These are phyloP conservation scores for Suillus ampliporus DNA, from an alignment of 768 basidiomycete species.

Conservation along the genomic window DNA sequence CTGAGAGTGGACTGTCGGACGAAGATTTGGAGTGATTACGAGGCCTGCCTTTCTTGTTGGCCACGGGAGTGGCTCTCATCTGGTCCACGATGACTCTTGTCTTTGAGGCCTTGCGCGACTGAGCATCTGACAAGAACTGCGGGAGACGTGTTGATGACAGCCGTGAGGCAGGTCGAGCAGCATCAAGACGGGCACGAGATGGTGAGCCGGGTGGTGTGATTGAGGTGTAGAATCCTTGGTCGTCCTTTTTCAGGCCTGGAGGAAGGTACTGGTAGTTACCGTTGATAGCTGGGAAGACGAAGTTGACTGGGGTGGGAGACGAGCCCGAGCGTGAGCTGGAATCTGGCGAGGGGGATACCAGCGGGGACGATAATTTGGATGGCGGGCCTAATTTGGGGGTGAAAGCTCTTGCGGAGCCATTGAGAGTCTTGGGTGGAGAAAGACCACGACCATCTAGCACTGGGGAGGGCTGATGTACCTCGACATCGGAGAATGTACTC, in stretches of 20 bases:
- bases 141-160: constrained; percentile 48
- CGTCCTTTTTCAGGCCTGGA: constrained; percentile 56
- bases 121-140: constrained; percentile 51
- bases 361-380: constrained; percentile 22
- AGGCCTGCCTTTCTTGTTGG: constrained; percentile 12
- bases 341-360: constrained; percentile 22
- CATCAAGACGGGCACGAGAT: constrained; percentile 17
- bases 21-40: constrained; percentile 22
- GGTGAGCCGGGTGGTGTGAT: constrained; percentile 25
- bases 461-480: constrained; percentile 12
- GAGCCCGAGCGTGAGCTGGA: constrained; percentile 2
- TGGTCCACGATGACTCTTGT: constrained; percentile 66
- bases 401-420: constrained; percentile 52
- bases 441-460: not conserved
- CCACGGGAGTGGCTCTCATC: constrained; percentile 45
- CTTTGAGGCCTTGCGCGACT: constrained; percentile 50
- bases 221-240: constrained; percentile 56
- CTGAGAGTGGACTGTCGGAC: not conserved
- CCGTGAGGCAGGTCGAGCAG: constrained; percentile 31
- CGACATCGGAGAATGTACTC: constrained; percentile 6
- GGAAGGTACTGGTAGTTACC: constrained; percentile 33
- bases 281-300: constrained; percentile 56
- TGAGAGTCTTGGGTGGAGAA: constrained; percentile 31
- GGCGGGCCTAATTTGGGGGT: constrained; percentile 43
- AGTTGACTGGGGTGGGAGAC: constrained; percentile 30